A percentile compares a stretch with the other conserved stretches of the same genome.
These are phyloP conservation scores for Kazachstania sp. DNA, from an alignment of 1,139 yeast species.

Conservation along the genomic window DNA sequence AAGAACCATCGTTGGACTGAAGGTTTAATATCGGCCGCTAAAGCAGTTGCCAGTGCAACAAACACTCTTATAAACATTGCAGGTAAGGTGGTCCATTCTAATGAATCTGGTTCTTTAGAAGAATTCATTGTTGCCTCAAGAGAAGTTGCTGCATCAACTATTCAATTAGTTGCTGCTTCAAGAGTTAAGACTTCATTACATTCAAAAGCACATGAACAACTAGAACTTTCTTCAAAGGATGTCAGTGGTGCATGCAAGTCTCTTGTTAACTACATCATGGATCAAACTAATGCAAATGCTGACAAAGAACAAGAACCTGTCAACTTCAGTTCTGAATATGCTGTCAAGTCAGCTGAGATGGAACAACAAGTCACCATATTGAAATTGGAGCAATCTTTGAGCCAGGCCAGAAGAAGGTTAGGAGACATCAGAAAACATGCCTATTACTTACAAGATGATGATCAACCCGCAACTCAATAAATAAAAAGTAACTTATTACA, in stretches of 20 bases:
- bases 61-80: slow-evolving; percentile 74
- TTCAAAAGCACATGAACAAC: slow-evolving; percentile 67
- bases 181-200: slow-evolving; percentile 75
- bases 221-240: slow-evolving; percentile 60
- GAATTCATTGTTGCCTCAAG: slow-evolving; percentile 85
- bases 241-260: slow-evolving; percentile 71
- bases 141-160: slow-evolving; percentile 89
- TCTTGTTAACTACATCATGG: slow-evolving; percentile 32
- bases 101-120: slow-evolving; percentile 50
- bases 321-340: slow-evolving; percentile 71
- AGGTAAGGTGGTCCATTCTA: slow-evolving; percentile 59
- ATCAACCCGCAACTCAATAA: neutral
- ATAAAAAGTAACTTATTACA: neutral
- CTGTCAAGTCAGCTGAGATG: slow-evolving; percentile 82
- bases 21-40: slow-evolving; percentile 85
- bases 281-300: slow-evolving; percentile 1
- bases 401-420: slow-evolving; percentile 61
- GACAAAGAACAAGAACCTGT: slow-evolving; percentile 35
- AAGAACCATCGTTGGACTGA: slow-evolving; percentile 92
- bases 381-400: slow-evolving; percentile 54
- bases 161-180: slow-evolving; percentile 87
- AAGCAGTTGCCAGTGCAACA: slow-evolving; percentile 80
- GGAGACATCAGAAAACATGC: slow-evolving; percentile 72
- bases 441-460: slow-evolving; percentile 11
- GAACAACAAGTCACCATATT: slow-evolving; percentile 89